Evolutionary conservation across 371 early-diverging fungal species (phyloP), one percentile per base, ranked within the genome.

Genomic region (Zancudomyces culisetae): DNA sequence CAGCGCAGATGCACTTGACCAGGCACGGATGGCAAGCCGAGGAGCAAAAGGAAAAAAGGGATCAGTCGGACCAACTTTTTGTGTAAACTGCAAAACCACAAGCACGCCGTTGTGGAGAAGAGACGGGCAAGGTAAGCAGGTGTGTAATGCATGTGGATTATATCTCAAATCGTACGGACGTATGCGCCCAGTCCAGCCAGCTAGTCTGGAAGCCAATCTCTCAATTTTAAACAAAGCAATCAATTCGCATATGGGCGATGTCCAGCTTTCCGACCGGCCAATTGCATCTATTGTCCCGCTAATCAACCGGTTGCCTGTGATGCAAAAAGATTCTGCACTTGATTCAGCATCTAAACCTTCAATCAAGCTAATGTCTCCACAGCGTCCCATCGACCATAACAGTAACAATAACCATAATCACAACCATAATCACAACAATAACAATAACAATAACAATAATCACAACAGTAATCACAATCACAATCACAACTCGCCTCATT

Each of bases 91-190:
- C 63, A 74, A 74, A 4, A 82, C 89, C 3, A 87, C 83, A 0
- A 73, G 73, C 2, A 96, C 98, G 2, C 94, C 98, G 0, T 75
- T 95, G 13, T 98, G 99, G 99, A 73, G 99, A 29, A 70, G 94
- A 48, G 83, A 83, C 20, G 75, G 75, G 26, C 69, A 83, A 49
- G 89, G 85, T 43, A 77, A 86, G 48, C 61, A 79, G 2, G 69
- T 95, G n/a, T 97, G 98, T 70, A 97, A 96, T 68, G 94, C 97
- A n/a, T 97, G 97, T 58, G 96, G 95, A 0, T 68, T 98, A 27
- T 97, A 94, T 63, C 79, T 75, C 53, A 86, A 86, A 62, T 83
- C 87, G 22, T 75, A 86, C 49, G 82, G 85, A 55, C 76, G 79
- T 21, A 78, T 77, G 51, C 78, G 89, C 6, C 89, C 89, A 42